These are phyloP conservation scores for Lentinula raphanica DNA, from an alignment of 768 basidiomycete species.

Conservation along the genomic window DNA sequence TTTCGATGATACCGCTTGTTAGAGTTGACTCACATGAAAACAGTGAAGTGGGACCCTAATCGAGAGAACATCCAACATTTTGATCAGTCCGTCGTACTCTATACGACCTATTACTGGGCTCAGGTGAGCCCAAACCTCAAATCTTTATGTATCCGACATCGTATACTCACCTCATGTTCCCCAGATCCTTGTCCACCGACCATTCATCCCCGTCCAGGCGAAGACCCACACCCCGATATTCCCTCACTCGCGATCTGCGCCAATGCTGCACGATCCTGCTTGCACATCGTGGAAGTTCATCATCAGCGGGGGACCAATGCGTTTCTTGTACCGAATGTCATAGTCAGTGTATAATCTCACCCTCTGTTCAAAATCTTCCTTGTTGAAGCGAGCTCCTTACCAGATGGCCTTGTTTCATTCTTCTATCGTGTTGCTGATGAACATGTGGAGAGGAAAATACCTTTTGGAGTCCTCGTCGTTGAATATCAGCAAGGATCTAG, in stretches of 20 bases:
- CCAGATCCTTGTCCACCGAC: constrained; percentile 9
- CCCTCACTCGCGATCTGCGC: constrained; percentile 1
- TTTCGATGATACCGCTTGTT: constrained; percentile 20
- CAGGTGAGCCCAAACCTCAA: background rate
- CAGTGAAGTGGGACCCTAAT: constrained; percentile 37
- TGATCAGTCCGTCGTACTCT: constrained; percentile 44
- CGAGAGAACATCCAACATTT: constrained; percentile 33
- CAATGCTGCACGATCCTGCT: constrained; percentile 1
- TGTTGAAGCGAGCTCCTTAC: too few relatives aligned
- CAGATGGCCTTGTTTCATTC: background rate
- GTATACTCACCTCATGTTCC: constrained; percentile 15
- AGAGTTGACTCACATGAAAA: background rate
- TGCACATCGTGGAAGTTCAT: background rate
- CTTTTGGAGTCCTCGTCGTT: background rate
- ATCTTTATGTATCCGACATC: background rate
- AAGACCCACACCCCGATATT: background rate
- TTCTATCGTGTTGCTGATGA: background rate
- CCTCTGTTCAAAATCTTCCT: background rate
- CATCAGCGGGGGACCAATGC: background rate
- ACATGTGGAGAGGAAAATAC: background rate
- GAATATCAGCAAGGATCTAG: background rate
- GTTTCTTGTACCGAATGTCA: background rate
- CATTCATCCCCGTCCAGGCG: background rate
- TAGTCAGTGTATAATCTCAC: background rate
- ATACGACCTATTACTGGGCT: constrained; percentile 35